Percentiles rank a stretch among this genome's conserved stretches.
Evolutionary conservation across 2,329 filamentous ascomycete genomes (phyloP).

Genomic region (Penicillium aurantiogriseum): DNA sequence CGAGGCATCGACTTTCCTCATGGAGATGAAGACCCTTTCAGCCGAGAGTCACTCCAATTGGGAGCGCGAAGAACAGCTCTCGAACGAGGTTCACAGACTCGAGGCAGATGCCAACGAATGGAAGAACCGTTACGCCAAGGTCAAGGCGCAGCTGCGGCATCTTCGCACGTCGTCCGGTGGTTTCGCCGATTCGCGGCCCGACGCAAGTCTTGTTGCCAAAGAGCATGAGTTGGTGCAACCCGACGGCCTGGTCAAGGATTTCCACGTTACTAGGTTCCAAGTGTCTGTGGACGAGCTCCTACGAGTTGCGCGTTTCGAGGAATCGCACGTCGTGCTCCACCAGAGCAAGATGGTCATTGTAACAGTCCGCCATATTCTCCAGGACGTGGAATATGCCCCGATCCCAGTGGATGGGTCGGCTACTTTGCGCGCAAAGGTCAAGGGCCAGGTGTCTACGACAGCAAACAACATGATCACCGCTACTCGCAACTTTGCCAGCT

Average conservation of each 20-base stretch:
- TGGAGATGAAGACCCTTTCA: slow-evolving; percentile 85
- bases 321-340: slow-evolving; percentile 72
- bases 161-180: slow-evolving; percentile 79
- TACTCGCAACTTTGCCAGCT: slow-evolving; percentile 82
- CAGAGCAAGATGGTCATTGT: slow-evolving; percentile 84
- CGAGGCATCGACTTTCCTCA: slow-evolving; percentile 78
- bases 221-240: slow-evolving; percentile 71
- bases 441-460: slow-evolving; percentile 80
- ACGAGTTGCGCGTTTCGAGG: slow-evolving; percentile 69
- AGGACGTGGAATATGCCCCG: slow-evolving; percentile 66
- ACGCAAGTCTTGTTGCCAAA: slow-evolving; percentile 54
- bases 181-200: slow-evolving; percentile 51
- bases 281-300: slow-evolving; percentile 90
- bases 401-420: slow-evolving; percentile 55
- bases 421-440: slow-evolving; percentile 67
- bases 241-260: slow-evolving; percentile 79
- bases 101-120: slow-evolving; percentile 84
- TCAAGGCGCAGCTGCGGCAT: slow-evolving; percentile 81
- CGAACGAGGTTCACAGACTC: slow-evolving; percentile 70
- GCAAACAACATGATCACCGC: slow-evolving; percentile 96
- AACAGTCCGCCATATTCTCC: slow-evolving; percentile 78
- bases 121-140: slow-evolving; percentile 83
- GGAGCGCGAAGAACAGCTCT: slow-evolving; percentile 77
- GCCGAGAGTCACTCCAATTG: slow-evolving; percentile 74
- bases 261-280: slow-evolving; percentile 93